These are phyloP conservation scores for Oryza brachyantha DNA, from an alignment of 176 grass and related monocot species.

Conservation along the genomic window DNA sequence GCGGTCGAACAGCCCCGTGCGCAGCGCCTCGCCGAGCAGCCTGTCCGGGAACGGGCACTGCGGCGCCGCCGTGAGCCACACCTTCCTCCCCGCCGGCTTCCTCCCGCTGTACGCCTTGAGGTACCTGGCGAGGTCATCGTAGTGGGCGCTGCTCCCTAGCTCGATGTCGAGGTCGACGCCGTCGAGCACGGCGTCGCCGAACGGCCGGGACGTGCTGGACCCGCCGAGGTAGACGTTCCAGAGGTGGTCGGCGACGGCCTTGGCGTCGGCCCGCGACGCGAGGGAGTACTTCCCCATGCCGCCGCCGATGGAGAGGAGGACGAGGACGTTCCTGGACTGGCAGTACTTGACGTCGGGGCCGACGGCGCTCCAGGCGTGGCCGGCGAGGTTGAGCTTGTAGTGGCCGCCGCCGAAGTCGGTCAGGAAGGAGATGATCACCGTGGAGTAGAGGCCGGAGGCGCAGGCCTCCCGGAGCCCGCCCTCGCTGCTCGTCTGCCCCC, in stretches of 20 bases:
- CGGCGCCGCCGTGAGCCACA: conserved; percentile 47
- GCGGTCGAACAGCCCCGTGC: conserved; percentile 17
- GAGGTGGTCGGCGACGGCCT: too few relatives aligned
- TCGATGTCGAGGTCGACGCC: background rate
- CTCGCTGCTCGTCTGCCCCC: background rate
- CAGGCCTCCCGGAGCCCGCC: background rate
- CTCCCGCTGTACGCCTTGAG: background rate
- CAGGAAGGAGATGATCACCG: conserved; percentile 10
- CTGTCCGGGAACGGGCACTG: conserved; percentile 78
- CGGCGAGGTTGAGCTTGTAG: background rate
- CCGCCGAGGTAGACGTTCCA: conserved; percentile 11
- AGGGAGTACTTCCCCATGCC: background rate
- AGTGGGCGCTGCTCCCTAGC: background rate
- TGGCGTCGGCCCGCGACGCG: background rate
- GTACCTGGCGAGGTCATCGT: background rate
- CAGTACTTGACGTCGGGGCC: too few relatives aligned
- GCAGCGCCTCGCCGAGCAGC: conserved; percentile 16
- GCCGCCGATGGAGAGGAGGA: background rate
- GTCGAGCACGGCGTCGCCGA: background rate
- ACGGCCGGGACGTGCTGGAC: background rate
- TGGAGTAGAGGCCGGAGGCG: background rate
- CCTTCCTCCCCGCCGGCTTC: background rate
- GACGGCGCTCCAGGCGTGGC: background rate
- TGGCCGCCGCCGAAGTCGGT: background rate
- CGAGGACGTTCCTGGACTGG: background rate